Evolutionary conservation across 2,329 filamentous ascomycete species (phyloP).

Genomic region (Dactylellina leptospora): DNA sequence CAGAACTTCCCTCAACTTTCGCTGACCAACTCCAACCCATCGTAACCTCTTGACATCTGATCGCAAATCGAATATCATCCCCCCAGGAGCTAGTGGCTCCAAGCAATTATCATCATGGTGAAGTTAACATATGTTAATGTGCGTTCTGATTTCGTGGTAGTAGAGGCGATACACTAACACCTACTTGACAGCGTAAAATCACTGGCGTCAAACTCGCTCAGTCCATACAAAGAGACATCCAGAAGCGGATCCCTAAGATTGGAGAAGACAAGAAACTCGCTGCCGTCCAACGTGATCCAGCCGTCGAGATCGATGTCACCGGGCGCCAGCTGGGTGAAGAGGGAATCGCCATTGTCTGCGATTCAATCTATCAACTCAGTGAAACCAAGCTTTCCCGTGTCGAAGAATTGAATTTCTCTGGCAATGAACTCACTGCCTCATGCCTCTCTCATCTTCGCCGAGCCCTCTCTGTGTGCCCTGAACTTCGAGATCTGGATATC

Average conservation of each 20-base stretch:
- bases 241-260: slow-evolving; percentile 45
- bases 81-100: not conserved
- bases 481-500: slow-evolving; percentile 40
- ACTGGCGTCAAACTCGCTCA: slow-evolving; percentile 42
- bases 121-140: slow-evolving; percentile 49
- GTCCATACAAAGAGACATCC: slow-evolving; percentile 47
- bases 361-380: slow-evolving; percentile 25
- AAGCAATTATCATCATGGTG: slow-evolving; percentile 10
- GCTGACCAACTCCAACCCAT: not conserved
- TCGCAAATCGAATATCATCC: not conserved
- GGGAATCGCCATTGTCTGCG: slow-evolving; percentile 36
- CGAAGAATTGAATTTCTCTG: slow-evolving; percentile 47
- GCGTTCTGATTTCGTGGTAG: too few species aligned
- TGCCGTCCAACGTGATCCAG: slow-evolving; percentile 42
- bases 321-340: slow-evolving; percentile 48
- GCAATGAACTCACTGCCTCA: slow-evolving; percentile 33
- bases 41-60: not conserved
- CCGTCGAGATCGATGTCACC: slow-evolving; percentile 35
- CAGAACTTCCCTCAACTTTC: not conserved
- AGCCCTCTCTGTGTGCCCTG: slow-evolving; percentile 36
- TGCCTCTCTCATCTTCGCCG: slow-evolving; percentile 32
- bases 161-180: not conserved
- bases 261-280: slow-evolving; percentile 49
- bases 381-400: slow-evolving; percentile 24
- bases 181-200: slow-evolving; percentile 36